phyloP scores from a whole-genome alignment of 2,329 filamentous ascomycete genomes.

The Colletotrichum eremochloae region DNA sequence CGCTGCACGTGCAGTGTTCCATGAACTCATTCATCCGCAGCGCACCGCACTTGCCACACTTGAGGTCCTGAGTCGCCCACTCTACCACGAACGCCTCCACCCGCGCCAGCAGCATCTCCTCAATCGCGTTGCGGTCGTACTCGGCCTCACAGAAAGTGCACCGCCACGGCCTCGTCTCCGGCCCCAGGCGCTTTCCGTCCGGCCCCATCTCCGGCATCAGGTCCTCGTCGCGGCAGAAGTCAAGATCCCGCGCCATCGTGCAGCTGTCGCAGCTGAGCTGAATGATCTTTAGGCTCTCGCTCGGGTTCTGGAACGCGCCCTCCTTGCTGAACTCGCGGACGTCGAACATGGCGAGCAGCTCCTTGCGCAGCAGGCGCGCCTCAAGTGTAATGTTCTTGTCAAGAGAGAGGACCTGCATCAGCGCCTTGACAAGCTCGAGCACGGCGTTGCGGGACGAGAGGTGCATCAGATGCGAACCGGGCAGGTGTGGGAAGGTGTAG shows the following conservation, averaged over 20 bases:
- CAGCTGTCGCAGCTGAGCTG: slow-evolving; percentile 92
- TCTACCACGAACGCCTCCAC: slow-evolving; percentile 81
- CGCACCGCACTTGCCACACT: slow-evolving; percentile 79
- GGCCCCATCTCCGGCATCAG: slow-evolving; percentile 69
- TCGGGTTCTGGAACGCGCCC: slow-evolving; percentile 90
- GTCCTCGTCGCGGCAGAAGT: slow-evolving; percentile 91
- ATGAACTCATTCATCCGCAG: slow-evolving; percentile 91
- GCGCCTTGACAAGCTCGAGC: slow-evolving; percentile 89
- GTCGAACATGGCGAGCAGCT: slow-evolving; percentile 90
- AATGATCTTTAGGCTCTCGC: slow-evolving; percentile 77
- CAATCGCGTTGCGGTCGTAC: slow-evolving; percentile 83
- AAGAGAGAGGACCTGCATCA: slow-evolving; percentile 92
- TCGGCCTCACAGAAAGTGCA: slow-evolving; percentile 82
- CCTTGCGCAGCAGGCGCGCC: slow-evolving; percentile 88
- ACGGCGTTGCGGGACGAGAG: slow-evolving; percentile 57
- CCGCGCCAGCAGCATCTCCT: slow-evolving; percentile 83
- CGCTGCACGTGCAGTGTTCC: slow-evolving; percentile 95
- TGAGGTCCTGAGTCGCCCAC: slow-evolving; percentile 92
- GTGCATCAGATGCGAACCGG: slow-evolving; percentile 74
- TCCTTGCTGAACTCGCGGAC: slow-evolving; percentile 93
- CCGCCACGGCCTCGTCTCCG: slow-evolving; percentile 70
- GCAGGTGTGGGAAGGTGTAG: slow-evolving; percentile 86
- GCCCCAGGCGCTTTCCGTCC: slow-evolving; percentile 43
- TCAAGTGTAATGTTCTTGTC: slow-evolving; percentile 93
- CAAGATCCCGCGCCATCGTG: slow-evolving; percentile 88